These are phyloP conservation scores for Alternaria ventricosa DNA, from an alignment of 2,329 filamentous ascomycete species.

Conservation along the genomic window DNA sequence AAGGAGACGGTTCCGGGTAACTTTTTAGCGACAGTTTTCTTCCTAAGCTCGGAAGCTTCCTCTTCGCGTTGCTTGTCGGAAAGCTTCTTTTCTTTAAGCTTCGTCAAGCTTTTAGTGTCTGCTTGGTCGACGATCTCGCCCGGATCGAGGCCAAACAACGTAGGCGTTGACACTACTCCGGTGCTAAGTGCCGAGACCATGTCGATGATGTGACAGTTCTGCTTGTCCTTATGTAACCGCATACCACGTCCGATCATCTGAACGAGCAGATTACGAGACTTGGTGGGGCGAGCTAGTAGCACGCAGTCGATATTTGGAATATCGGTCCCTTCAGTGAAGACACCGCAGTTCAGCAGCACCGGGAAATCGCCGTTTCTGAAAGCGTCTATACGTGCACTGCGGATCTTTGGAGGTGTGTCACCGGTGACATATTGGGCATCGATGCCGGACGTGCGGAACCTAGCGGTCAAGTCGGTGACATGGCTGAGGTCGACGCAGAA, in stretches of 20 bases:
- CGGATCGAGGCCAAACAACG: slow-evolving; percentile 90
- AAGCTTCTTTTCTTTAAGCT: slow-evolving; percentile 59
- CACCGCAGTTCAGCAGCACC: slow-evolving; percentile 90
- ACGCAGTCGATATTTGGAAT: slow-evolving; percentile 98
- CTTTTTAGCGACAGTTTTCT: slow-evolving; percentile 23
- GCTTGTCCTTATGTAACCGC: slow-evolving; percentile 79
- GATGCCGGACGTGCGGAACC: slow-evolving; percentile 77
- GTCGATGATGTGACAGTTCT: slow-evolving; percentile 93
- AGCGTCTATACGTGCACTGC: slow-evolving; percentile 72
- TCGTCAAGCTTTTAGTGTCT: slow-evolving; percentile 66
- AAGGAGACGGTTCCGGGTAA: slow-evolving; percentile 69
- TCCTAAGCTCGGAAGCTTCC: slow-evolving; percentile 74
- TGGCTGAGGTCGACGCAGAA: slow-evolving; percentile 94
- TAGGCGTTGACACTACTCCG: slow-evolving; percentile 89
- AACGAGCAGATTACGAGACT: slow-evolving; percentile 88
- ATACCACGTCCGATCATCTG: slow-evolving; percentile 98
- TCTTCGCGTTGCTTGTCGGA: slow-evolving; percentile 50
- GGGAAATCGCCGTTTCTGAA: slow-evolving; percentile 82
- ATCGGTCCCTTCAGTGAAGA: slow-evolving; percentile 97
- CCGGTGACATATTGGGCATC: slow-evolving; percentile 89
- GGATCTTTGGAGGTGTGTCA: slow-evolving; percentile 72
- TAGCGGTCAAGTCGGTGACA: slow-evolving; percentile 74
- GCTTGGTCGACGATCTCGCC: slow-evolving; percentile 74
- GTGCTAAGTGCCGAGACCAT: slow-evolving; percentile 86
- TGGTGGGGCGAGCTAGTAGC: slow-evolving; percentile 83